phyloP scores from a whole-genome alignment of 371 early-diverging fungal species.

The Lichtheimia corymbifera region DNA sequence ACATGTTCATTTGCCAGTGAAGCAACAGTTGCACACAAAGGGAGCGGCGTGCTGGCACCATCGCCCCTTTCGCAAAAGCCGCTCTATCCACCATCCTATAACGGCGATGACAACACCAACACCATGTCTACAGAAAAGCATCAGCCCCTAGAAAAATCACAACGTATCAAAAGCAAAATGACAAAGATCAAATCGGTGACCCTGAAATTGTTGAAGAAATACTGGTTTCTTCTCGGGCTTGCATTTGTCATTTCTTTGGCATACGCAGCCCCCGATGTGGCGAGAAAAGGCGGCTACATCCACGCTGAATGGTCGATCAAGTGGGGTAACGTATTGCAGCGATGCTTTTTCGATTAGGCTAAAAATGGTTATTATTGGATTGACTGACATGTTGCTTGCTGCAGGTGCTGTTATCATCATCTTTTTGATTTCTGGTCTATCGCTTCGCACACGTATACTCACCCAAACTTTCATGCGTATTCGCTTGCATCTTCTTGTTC shows the following conservation, averaged over 20 bases:
- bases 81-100: conserved; percentile 14
- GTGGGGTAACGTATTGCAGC: conserved; percentile 45
- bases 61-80: conserved; percentile 17
- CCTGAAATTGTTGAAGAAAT: conserved; percentile 17
- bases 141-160: neutral
- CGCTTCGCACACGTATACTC: conserved; percentile 66
- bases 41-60: conserved; percentile 6
- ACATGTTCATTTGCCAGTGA: conserved; percentile 20
- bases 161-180: neutral
- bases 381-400: neutral
- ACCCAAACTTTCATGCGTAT: conserved; percentile 60
- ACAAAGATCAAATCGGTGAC: neutral
- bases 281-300: conserved; percentile 58
- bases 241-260: conserved; percentile 61
- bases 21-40: conserved; percentile 9
- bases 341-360: no score
- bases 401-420: conserved; percentile 63
- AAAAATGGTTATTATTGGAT: no score
- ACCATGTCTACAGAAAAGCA: neutral
- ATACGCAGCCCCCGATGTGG: conserved; percentile 55
- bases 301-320: conserved; percentile 64
- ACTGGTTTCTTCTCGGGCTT: conserved; percentile 63
- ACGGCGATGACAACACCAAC: conserved; percentile 3
- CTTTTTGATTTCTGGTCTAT: conserved; percentile 74
- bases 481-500: conserved; percentile 66